phyloP scores from a whole-genome alignment of 1,284 basidiomycete species.

The Cryptococcus maquisensis region DNA sequence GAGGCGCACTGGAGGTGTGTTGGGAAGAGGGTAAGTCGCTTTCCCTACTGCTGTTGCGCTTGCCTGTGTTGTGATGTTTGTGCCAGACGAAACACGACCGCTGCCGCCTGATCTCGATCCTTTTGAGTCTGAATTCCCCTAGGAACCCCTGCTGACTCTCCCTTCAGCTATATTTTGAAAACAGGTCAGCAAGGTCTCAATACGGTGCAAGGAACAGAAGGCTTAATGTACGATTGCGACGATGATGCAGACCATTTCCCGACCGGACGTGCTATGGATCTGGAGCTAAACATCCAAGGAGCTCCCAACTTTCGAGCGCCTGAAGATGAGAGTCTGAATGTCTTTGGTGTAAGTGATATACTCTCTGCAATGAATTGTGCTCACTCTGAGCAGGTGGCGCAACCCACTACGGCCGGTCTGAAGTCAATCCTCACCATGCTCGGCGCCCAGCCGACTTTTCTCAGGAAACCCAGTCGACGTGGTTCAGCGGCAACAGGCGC shows the following conservation, averaged over 20 bases:
- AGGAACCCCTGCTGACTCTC: background rate
- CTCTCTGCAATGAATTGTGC: background rate
- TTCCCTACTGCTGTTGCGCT: background rate
- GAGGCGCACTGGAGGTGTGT: constrained; percentile 77
- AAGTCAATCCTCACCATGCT: constrained; percentile 87
- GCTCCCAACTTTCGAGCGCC: constrained; percentile 93
- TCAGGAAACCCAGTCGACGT: constrained; percentile 1
- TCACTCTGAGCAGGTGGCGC: constrained; percentile 57
- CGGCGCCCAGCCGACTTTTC: constrained; percentile 63
- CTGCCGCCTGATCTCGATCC: background rate
- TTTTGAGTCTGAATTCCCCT: background rate
- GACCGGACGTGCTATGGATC: constrained; percentile 74
- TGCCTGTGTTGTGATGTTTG: no score
- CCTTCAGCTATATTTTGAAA: constrained; percentile 71
- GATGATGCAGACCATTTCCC: constrained; percentile 68
- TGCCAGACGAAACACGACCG: background rate
- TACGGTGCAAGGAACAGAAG: constrained; percentile 1
- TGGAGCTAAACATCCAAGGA: constrained; percentile 84
- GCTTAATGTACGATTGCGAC: constrained; percentile 4
- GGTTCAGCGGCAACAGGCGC: constrained; percentile 1
- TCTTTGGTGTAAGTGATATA: constrained; percentile 62
- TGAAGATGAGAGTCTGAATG: constrained; percentile 69
- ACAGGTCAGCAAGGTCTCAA: constrained; percentile 52
- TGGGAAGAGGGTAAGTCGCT: constrained; percentile 61
- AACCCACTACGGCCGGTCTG: constrained; percentile 89